Evolutionary conservation across 2,329 filamentous ascomycete genomes (phyloP).

Genomic region (Penicillium frequentans): DNA sequence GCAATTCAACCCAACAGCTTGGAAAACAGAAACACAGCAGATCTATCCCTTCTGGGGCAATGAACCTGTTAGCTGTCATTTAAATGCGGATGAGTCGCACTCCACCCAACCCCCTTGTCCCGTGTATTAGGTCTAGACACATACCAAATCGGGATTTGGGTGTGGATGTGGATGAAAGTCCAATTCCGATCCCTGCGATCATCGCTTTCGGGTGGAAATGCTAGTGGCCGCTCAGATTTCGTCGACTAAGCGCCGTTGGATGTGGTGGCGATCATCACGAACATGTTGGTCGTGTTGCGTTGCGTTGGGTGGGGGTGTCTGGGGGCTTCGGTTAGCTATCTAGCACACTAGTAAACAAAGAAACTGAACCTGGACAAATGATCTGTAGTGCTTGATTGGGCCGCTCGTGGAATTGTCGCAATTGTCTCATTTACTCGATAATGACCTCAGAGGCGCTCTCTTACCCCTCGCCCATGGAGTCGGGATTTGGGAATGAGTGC

Average conservation of each 20-base stretch:
- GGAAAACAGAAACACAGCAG: neutral
- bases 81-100: neutral
- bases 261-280: neutral
- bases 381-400: neutral
- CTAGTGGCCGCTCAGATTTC: neutral
- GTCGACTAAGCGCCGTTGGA: neutral
- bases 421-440: neutral
- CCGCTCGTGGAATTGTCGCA: neutral
- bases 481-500: neutral
- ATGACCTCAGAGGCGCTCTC: constrained; percentile 1
- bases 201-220: neutral
- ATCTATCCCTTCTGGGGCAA: neutral
- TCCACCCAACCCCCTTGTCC: neutral
- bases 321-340: neutral
- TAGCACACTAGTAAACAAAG: neutral
- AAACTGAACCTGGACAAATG: neutral
- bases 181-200: neutral
- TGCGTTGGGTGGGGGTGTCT: neutral
- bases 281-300: neutral
- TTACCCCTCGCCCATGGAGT: neutral
- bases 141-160: neutral
- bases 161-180: neutral
- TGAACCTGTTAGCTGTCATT: neutral
- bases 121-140: neutral
- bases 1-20: neutral